Conservation (phyloP, 164 flowering plant species). For the Vitis vinifera region ASM3070453v1 NC_081823.1:8198001-8198500, state of each 20-base stretch:
- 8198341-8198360: no score
- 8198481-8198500: no score
- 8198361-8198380: no score
- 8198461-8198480: no score
- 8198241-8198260: not conserved
- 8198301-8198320: not conserved
- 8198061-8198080: conserved; percentile 52
- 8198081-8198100: not conserved
- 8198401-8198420: no score
- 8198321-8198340: not conserved
- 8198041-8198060: conserved; percentile 29
- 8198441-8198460: no score
- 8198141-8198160: not conserved
- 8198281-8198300: not conserved
- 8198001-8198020: conserved; percentile 27
- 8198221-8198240: not conserved
- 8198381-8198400: no score
- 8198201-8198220: no score
- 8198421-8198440: no score
- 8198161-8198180: not conserved
- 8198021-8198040: conserved; percentile 29
- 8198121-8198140: not conserved
- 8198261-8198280: not conserved
- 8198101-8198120: not conserved
- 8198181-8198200: not conserved